A percentile compares a stretch with the other conserved stretches of the same genome.
These are phyloP conservation scores for Lentinula guzmanii DNA, from an alignment of 768 basidiomycete genomes.

Conservation along the genomic window DNA sequence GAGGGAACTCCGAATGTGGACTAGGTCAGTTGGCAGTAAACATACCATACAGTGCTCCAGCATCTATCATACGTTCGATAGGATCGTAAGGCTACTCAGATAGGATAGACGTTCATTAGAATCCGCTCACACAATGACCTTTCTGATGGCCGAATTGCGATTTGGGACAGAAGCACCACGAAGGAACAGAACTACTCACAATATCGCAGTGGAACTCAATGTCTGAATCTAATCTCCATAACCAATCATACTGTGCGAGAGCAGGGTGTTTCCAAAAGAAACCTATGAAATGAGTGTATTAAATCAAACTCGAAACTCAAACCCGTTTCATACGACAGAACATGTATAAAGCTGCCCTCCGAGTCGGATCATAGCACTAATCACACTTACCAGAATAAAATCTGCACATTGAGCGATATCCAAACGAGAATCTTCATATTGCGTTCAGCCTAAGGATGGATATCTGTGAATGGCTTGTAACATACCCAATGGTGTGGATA, in stretches of 20 bases:
- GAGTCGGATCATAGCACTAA: no score
- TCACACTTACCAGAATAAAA: slow-evolving; percentile 20
- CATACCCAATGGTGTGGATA: slow-evolving; percentile 17
- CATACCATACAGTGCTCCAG: slow-evolving; percentile 19
- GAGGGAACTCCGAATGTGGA: background rate
- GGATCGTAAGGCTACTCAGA: slow-evolving; percentile 21
- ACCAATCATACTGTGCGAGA: slow-evolving; percentile 20
- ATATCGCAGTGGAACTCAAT: slow-evolving; percentile 26
- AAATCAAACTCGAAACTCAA: background rate
- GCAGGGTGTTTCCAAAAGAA: slow-evolving; percentile 25
- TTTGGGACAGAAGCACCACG: background rate
- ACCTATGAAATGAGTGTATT: slow-evolving; percentile 10
- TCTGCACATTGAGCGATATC: slow-evolving; percentile 25
- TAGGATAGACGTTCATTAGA: no score
- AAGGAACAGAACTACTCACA: slow-evolving; percentile 11
- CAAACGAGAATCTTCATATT: slow-evolving; percentile 16
- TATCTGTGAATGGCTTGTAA: background rate
- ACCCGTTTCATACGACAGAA: background rate
- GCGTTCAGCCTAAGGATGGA: background rate
- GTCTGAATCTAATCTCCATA: slow-evolving; percentile 25
- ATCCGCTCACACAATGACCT: no score
- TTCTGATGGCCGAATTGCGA: background rate
- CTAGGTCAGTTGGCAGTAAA: background rate
- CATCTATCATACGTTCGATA: slow-evolving; percentile 16
- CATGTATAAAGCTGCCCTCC: background rate